phyloP scores from a whole-genome alignment of 2,329 filamentous ascomycete genomes.

The Dendrostoma leiphaemia region DNA sequence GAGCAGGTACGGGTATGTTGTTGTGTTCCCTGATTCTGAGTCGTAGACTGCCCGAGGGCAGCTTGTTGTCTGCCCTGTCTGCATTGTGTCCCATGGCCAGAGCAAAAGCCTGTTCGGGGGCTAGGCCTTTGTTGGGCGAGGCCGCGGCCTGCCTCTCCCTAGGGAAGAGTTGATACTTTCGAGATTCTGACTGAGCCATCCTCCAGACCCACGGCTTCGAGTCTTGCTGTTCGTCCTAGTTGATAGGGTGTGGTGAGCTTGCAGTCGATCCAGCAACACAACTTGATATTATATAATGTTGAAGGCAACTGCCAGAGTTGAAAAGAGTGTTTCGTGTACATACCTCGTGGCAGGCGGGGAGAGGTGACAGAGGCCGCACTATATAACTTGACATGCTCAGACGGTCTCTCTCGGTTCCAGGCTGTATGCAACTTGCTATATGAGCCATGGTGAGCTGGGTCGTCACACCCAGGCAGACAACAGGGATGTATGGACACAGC shows the following conservation, averaged over 20 bases:
- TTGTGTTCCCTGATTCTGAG: conserved; percentile 58
- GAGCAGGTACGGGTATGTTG: conserved; percentile 41
- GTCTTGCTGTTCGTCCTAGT: conserved; percentile 24
- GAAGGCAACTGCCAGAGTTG: conserved; percentile 17
- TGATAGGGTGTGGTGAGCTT: conserved; percentile 2
- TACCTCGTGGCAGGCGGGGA: conserved; percentile 43
- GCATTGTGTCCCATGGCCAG: conserved; percentile 38
- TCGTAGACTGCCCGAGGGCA: conserved; percentile 39
- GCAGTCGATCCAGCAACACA: conserved; percentile 9
- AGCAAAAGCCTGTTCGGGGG: conserved; percentile 49
- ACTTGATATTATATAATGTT: conserved; percentile 16
- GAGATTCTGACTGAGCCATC: conserved; percentile 54
- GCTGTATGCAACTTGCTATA: conserved; percentile 56
- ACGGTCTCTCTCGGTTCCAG: conserved; percentile 42
- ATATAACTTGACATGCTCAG: conserved; percentile 45
- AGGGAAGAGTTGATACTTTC: conserved; percentile 63
- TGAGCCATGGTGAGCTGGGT: conserved; percentile 52
- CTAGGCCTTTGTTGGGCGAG: conserved; percentile 43
- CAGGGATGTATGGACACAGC: conserved; percentile 5
- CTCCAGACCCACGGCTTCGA: conserved; percentile 55
- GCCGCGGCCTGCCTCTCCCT: conserved; percentile 45
- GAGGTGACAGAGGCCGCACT: conserved; percentile 47
- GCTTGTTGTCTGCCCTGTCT: conserved; percentile 41
- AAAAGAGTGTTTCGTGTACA: conserved; percentile 26
- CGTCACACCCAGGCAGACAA: conserved; percentile 2